Evolutionary conservation across 1,284 basidiomycete species (phyloP), one percentile per base, ranked within the genome.

Genomic region (Sporisorium graminicola): DNA sequence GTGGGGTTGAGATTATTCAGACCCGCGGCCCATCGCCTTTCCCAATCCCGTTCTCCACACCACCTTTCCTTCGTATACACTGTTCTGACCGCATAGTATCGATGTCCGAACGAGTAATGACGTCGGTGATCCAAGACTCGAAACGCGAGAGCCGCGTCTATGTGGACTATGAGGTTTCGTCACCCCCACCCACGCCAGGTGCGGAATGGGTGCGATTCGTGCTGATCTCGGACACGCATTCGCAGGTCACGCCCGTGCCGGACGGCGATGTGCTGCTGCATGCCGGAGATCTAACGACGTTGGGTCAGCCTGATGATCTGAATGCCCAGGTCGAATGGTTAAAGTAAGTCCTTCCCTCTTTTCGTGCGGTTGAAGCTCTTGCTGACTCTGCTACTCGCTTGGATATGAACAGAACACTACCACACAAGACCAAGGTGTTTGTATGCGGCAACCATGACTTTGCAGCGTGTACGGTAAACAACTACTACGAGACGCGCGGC

Each of bases 391-490:
- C 16, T 18, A n/a, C 35, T 7, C 12, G 26, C 4, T 50, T 14
- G 20, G 14, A 35, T 9, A 10, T 8, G 18, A 16, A 8, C 14
- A 65, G 65, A 20, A 42, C 58, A 6, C 51, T 78, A 10, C 65
- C 74, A 5, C 78, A 80, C 42, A 35, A 26, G 1, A 29, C 14
- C 22, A 80, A 80, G 44, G 46, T 78, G 27, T 65, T 78, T 47
- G 61, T 60, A 7, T 70, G 65, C 1, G 78, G 78, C 24, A 80
- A 80, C 37, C 78, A 80, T 62, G 78, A 78, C 40, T 78, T 73
- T 33, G 31, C 62, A 9, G 63, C 74, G 2, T 66, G 62, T 43
- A 57, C 53, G 9, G 43, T 16, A 1, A 37, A 55, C 7, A 43
- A 43, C 14, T 79, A 58, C 44, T 74, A 74, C 53, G 64, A 60